Percentiles rank a stretch among this genome's conserved stretches.
phyloP scores from a whole-genome alignment of 1,284 basidiomycete species.

The Stereum hirsutum region DNA sequence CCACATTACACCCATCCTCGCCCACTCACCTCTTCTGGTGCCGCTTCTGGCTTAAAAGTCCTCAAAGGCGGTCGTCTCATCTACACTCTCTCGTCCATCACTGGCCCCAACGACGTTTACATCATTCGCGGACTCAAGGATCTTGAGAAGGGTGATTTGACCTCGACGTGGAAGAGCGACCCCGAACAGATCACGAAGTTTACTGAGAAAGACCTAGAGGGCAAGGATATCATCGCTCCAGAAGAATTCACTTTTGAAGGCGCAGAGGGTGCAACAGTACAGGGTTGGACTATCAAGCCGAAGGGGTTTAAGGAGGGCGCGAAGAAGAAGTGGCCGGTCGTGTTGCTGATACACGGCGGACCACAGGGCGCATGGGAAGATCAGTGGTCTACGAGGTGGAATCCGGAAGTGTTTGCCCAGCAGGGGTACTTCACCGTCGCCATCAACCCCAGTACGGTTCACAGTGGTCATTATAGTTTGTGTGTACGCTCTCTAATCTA shows the following conservation, averaged over 20 bases:
- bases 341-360: constrained; percentile 73
- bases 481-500: no score
- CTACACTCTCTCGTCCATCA: constrained; percentile 62
- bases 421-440: constrained; percentile 81
- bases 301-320: constrained; percentile 59
- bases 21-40: constrained; percentile 45
- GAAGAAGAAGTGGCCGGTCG: constrained; percentile 67
- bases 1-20: constrained; percentile 43
- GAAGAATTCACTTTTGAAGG: constrained; percentile 87
- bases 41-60: constrained; percentile 51
- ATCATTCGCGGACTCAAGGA: constrained; percentile 39
- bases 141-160: constrained; percentile 5
- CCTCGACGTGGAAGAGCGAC: constrained; percentile 20
- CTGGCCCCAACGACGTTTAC: constrained; percentile 68
- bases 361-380: constrained; percentile 80
- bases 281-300: constrained; percentile 80
- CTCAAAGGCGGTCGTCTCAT: constrained; percentile 51
- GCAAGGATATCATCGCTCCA: constrained; percentile 46
- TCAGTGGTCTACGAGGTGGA: constrained; percentile 83
- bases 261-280: constrained; percentile 59
- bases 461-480: no score
- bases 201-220: constrained; percentile 44
- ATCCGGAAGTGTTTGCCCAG: constrained; percentile 75
- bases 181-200: constrained; percentile 53
- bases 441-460: constrained; percentile 86